Evolutionary conservation across 139 green algal genomes (phyloP).

Genomic region (Pleodorina starrii): DNA sequence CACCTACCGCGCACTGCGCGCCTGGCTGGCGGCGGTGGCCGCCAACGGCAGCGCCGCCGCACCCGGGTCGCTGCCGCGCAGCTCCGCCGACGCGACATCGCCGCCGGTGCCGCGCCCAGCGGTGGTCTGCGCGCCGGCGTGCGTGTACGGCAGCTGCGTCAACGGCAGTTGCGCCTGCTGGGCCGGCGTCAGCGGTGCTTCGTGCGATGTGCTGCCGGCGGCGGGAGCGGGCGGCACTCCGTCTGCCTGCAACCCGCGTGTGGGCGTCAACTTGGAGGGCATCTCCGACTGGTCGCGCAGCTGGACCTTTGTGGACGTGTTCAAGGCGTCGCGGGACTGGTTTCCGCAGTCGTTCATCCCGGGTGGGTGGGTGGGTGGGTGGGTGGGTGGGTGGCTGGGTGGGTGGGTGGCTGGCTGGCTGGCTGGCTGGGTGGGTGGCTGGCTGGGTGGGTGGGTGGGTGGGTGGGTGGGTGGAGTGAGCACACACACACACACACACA

Average conservation of each 20-base stretch:
- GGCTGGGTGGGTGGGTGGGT: too few species aligned
- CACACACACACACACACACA: too few species aligned
- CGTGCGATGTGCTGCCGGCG: not conserved
- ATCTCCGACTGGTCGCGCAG: slow-evolving; percentile 45
- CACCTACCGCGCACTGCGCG: not conserved
- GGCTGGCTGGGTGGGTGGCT: too few species aligned
- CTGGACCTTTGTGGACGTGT: slow-evolving; percentile 58
- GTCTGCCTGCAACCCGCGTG: slow-evolving; percentile 28
- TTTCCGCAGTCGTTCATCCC: slow-evolving; percentile 26
- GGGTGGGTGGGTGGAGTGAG: too few species aligned
- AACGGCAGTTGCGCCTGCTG: slow-evolving; percentile 50
- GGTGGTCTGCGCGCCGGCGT: slow-evolving; percentile 6
- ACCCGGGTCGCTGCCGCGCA: not conserved
- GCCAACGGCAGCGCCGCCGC: not conserved
- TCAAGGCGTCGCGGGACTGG: slow-evolving; percentile 37
- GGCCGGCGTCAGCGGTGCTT: slow-evolving; percentile 28
- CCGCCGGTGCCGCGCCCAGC: not conserved
- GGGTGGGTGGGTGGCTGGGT: too few species aligned
- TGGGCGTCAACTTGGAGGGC: slow-evolving; percentile 53
- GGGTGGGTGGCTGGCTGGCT: too few species aligned
- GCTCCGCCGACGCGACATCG: not conserved
- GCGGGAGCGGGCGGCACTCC: not conserved
- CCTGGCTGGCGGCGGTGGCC: slow-evolving; percentile 5
- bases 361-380: too few species aligned
- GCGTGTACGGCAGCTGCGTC: slow-evolving; percentile 26